Conservation (phyloP, 768 basidiomycete species). For the Auriculariales sp. region DNA sequence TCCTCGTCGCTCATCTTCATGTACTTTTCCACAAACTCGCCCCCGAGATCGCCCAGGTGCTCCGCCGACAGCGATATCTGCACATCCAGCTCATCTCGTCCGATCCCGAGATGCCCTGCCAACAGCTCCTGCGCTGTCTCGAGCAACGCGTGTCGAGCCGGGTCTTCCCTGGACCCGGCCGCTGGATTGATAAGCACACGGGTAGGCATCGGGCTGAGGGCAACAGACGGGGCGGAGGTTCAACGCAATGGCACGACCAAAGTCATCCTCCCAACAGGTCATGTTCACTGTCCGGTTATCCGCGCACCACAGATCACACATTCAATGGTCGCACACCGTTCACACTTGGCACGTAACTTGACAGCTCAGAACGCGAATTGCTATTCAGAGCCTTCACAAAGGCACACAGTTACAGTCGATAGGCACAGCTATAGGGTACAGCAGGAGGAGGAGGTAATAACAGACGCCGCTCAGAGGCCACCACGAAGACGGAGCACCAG, state of each 20-base stretch:
- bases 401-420: too few relatives aligned
- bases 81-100: not conserved
- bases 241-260: too few relatives aligned
- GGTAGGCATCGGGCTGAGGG: not conserved
- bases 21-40: not conserved
- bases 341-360: too few relatives aligned
- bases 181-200: not conserved
- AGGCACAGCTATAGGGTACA: too few relatives aligned
- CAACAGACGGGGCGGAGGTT: too few relatives aligned
- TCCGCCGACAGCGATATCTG: not conserved
- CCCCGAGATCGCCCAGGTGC: conserved; percentile 2
- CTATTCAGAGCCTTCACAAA: too few relatives aligned
- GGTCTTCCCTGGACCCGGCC: not conserved
- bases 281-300: too few relatives aligned
- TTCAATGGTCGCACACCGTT: too few relatives aligned
- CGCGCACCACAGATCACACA: too few relatives aligned
- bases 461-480: conserved; percentile 22
- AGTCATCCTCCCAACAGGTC: too few relatives aligned
- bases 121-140: not conserved
- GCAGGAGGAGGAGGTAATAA: not conserved
- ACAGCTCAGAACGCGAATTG: too few relatives aligned
- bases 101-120: not conserved
- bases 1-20: not conserved
- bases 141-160: not conserved
- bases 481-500: conserved; percentile 71